Evolutionary conservation across 1,139 yeast genomes (phyloP).

Genomic region (Candida anutae): DNA sequence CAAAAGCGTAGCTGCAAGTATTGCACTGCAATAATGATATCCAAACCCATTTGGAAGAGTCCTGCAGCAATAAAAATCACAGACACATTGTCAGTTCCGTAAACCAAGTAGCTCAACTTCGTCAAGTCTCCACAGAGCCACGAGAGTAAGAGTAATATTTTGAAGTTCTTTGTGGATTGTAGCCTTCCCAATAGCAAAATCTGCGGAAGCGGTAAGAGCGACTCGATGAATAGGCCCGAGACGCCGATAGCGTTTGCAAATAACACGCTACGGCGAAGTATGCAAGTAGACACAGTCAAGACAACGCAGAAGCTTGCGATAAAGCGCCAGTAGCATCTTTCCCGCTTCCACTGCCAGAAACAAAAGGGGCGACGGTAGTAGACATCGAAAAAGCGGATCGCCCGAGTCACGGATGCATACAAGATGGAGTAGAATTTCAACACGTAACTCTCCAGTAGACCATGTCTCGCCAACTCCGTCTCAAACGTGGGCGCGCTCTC

Average conservation of each 20-base stretch:
- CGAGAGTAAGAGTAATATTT: slow-evolving; percentile 62
- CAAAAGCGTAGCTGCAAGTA: slow-evolving; percentile 27
- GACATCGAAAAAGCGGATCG: slow-evolving; percentile 59
- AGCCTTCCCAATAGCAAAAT: slow-evolving; percentile 63
- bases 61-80: slow-evolving; percentile 70
- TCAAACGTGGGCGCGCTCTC: slow-evolving; percentile 25
- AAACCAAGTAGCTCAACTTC: slow-evolving; percentile 63
- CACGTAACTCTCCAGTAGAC: slow-evolving; percentile 4
- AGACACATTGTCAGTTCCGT: slow-evolving; percentile 66
- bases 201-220: slow-evolving; percentile 84
- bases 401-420: slow-evolving; percentile 14
- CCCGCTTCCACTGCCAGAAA: slow-evolving; percentile 84
- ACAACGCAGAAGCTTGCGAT: slow-evolving; percentile 37
- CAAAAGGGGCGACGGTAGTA: slow-evolving; percentile 54
- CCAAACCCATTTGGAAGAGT: slow-evolving; percentile 70
- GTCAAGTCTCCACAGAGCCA: slow-evolving; percentile 89
- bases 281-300: slow-evolving; percentile 36
- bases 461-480: slow-evolving; percentile 13
- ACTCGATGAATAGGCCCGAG: slow-evolving; percentile 67
- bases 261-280: slow-evolving; percentile 29
- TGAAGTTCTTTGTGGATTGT: slow-evolving; percentile 70
- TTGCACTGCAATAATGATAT: slow-evolving; percentile 68
- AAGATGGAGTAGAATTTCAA: neutral
- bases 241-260: slow-evolving; percentile 63
- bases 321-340: slow-evolving; percentile 59